Evolutionary conservation across 768 basidiomycete species (phyloP).

Genomic region (Boletus barrowsii): DNA sequence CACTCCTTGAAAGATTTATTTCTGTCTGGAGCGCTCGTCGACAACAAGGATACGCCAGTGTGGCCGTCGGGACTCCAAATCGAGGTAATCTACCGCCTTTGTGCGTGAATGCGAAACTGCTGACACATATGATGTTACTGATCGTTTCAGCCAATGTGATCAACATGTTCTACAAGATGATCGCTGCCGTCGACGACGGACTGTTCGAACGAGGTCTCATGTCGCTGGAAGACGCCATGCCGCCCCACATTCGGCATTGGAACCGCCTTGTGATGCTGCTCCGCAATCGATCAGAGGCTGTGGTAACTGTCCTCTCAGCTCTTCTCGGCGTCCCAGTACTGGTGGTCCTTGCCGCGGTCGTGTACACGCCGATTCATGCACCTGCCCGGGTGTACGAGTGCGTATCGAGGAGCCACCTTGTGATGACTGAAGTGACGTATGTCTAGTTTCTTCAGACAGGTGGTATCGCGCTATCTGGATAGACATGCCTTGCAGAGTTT

Average conservation of each 20-base stretch:
- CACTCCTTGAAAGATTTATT: constrained; percentile 15
- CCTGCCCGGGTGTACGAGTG: constrained; percentile 5
- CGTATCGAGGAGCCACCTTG: neutral
- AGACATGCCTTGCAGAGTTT: neutral
- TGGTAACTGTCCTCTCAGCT: constrained; percentile 9
- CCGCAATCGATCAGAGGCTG: neutral
- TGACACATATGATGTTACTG: neutral
- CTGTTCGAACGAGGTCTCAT: constrained; percentile 14
- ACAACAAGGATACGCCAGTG: constrained; percentile 11
- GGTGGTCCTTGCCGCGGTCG: constrained; percentile 9
- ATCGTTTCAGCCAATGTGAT: constrained; percentile 13
- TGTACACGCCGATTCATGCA: constrained; percentile 7
- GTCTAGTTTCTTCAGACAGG: neutral
- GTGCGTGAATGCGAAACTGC: no score
- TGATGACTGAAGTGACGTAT: neutral
- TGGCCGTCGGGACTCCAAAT: constrained; percentile 19
- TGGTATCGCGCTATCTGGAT: neutral
- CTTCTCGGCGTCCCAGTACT: constrained; percentile 20
- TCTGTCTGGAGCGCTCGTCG: constrained; percentile 13
- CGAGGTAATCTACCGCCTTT: constrained; percentile 3
- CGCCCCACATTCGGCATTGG: constrained; percentile 22
- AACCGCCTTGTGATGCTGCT: constrained; percentile 10
- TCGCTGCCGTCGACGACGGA: constrained; percentile 15
- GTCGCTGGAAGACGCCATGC: constrained; percentile 13
- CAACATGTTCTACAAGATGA: constrained; percentile 18